Percentiles rank a stretch among this genome's conserved stretches.
Conservation (phyloP, 495 filamentous ascomycete genomes). For the Trichoderma parareesei region DNA sequence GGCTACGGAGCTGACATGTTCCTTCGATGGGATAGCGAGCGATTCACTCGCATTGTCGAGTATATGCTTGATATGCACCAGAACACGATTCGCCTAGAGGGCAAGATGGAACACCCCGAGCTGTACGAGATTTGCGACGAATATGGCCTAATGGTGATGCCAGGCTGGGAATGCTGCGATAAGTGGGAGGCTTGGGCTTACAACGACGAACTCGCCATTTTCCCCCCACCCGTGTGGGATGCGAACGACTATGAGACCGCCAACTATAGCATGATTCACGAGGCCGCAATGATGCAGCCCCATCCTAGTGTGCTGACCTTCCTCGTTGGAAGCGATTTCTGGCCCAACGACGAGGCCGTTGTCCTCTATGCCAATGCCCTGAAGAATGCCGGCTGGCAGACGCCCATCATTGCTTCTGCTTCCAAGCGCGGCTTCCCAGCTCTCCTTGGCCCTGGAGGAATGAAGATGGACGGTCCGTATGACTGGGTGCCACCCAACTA, state of each 20-base stretch:
- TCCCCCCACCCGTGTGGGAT: slow-evolving; percentile 34
- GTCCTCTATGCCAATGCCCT: slow-evolving; percentile 43
- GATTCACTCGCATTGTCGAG: slow-evolving; percentile 37
- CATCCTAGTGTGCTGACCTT: slow-evolving; percentile 51
- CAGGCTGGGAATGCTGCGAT: slow-evolving; percentile 63
- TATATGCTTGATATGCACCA: slow-evolving; percentile 52
- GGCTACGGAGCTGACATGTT: slow-evolving; percentile 58
- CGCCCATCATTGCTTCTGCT: slow-evolving; percentile 51
- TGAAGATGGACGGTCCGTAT: slow-evolving; percentile 64
- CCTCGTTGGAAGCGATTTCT: slow-evolving; percentile 55
- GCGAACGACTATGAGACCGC: slow-evolving; percentile 47
- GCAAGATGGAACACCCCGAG: slow-evolving; percentile 55
- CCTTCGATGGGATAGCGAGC: slow-evolving; percentile 42
- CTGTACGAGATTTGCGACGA: slow-evolving; percentile 50
- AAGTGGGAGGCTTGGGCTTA: slow-evolving; percentile 58
- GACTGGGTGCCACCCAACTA: slow-evolving; percentile 61
- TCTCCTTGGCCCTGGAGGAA: slow-evolving; percentile 44
- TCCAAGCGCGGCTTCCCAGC: slow-evolving; percentile 45
- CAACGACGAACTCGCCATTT: slow-evolving; percentile 43
- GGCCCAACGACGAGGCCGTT: slow-evolving; percentile 50
- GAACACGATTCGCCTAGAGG: slow-evolving; percentile 56
- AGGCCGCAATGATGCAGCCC: slow-evolving; percentile 50
- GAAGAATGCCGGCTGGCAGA: slow-evolving; percentile 44
- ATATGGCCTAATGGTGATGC: slow-evolving; percentile 53
- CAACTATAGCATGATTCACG: slow-evolving; percentile 48